phyloP scores from a whole-genome alignment of 371 early-diverging fungal genomes.

The Saksenaea oblongispora region DNA sequence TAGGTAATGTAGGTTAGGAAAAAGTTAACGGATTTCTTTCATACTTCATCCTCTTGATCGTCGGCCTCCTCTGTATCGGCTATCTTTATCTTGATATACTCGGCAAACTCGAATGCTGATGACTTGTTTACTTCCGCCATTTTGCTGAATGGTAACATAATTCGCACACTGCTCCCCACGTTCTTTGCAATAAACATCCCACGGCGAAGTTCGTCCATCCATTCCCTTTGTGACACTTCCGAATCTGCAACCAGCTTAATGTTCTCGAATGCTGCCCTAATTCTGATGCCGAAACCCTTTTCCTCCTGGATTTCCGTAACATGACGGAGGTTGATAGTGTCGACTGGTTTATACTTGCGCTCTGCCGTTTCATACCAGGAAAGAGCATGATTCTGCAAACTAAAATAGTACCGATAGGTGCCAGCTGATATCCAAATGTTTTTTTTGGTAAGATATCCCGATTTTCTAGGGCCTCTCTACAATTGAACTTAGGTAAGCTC shows the following conservation, averaged over 20 bases:
- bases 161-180: slow-evolving; percentile 62
- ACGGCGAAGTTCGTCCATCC: slow-evolving; percentile 62
- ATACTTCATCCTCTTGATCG: slow-evolving; percentile 56
- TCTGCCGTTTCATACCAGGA: slow-evolving; percentile 65
- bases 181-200: slow-evolving; percentile 63
- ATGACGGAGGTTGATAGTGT: slow-evolving; percentile 63
- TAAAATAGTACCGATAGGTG: slow-evolving; percentile 67
- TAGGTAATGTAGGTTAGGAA: slow-evolving; percentile 12
- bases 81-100: slow-evolving; percentile 56
- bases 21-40: neutral
- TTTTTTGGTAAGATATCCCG: slow-evolving; percentile 67
- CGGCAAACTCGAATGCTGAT: slow-evolving; percentile 53
- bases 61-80: slow-evolving; percentile 44
- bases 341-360: slow-evolving; percentile 66
- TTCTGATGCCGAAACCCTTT: slow-evolving; percentile 54
- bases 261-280: slow-evolving; percentile 43
- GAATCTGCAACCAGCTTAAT: slow-evolving; percentile 53
- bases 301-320: slow-evolving; percentile 52
- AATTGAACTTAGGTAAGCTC: neutral
- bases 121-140: slow-evolving; percentile 57
- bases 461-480: slow-evolving; percentile 57
- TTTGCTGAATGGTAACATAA: slow-evolving; percentile 52
- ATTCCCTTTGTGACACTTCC: slow-evolving; percentile 50
- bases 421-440: slow-evolving; percentile 42
- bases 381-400: slow-evolving; percentile 63